Conservation (phyloP, 306 rosid species). For the Vigna hirtella region DNA sequence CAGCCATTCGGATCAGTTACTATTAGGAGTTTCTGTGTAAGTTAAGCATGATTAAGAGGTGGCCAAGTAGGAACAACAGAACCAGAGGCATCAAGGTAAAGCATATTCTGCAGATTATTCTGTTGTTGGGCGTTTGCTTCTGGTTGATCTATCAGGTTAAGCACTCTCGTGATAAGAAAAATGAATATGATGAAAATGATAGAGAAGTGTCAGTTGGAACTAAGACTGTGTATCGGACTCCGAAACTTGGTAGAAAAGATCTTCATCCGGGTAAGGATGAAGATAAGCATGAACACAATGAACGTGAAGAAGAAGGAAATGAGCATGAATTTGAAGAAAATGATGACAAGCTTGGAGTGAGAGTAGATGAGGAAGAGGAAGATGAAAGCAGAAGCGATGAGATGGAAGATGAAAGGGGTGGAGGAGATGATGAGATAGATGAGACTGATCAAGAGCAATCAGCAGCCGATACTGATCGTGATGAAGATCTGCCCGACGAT, state of each 20-base stretch:
- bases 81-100: slow-evolving; percentile 73
- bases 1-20: slow-evolving; percentile 33
- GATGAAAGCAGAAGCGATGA: slow-evolving; percentile 45
- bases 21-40: not conserved
- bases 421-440: slow-evolving; percentile 72
- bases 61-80: slow-evolving; percentile 64
- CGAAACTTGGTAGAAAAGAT: slow-evolving; percentile 78
- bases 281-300: slow-evolving; percentile 54
- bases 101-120: slow-evolving; percentile 71
- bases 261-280: slow-evolving; percentile 54
- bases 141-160: slow-evolving; percentile 91
- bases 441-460: slow-evolving; percentile 64
- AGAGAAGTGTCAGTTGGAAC: slow-evolving; percentile 36
- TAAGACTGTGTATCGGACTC: slow-evolving; percentile 42
- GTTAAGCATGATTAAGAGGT: slow-evolving; percentile 66
- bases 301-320: slow-evolving; percentile 34
- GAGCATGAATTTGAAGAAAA: slow-evolving; percentile 45
- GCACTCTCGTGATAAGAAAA: slow-evolving; percentile 85
- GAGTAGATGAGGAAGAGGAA: slow-evolving; percentile 53
- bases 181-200: slow-evolving; percentile 58
- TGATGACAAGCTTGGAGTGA: slow-evolving; percentile 41
- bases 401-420: slow-evolving; percentile 62
- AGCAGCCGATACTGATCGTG: slow-evolving; percentile 53
- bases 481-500: slow-evolving; percentile 57
- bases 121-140: slow-evolving; percentile 77